Base-by-base conservation (phyloP, 2,329 filamentous ascomycete species). In the Curvularia eragrostidis region DNA sequence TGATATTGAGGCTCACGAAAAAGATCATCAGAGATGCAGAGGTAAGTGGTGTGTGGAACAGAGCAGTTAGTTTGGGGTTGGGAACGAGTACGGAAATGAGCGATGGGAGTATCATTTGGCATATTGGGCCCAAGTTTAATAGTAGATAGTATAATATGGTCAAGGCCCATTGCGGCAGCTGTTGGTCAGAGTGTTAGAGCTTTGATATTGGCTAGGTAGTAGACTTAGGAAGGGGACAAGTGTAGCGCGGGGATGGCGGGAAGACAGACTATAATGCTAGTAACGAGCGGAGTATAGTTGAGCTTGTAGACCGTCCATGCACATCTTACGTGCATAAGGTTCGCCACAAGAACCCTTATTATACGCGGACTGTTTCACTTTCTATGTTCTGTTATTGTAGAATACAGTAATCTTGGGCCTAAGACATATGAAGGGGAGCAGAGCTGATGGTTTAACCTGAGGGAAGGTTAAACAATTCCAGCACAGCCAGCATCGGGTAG, bases 1-100 rank as follows among this genome's bases (percentile, higher is more conserved):
- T 64, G 9, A 18, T 48, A 13, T 21, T 68, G 4, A 19, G 48
- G 18, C 28, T 66, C 12, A 9, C 21, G 6, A 18, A 13, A 2
- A n/a, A 28, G 15, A 19, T 42, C n/a, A 30, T 32, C 36, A 3
- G 5, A 6, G 36, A 34, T 47, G 13, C 2, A 10, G 52, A 32
- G 13, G 34, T 54, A 2, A 15, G 10, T 9, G 44, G 36, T 32
- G 36, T 24, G 24, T 13, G 48, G 18, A 18, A 10, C 2, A n/a
- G 3, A 34, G 43, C 43, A 10, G 18, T 18, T 10, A 34, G 21
- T 18, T 19, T 30, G 24, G 52, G 42, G n/a, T 46, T 54, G 13
- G 43, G 24, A 13, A 13, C 15, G 43, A 36, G 26, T 5, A 43
- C 9, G 43, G 26, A 46, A n/a, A 28, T 28, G 44, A 19, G 12